Conservation (phyloP, 1,139 yeast genomes). For the Kodamaea sp. region DNA sequence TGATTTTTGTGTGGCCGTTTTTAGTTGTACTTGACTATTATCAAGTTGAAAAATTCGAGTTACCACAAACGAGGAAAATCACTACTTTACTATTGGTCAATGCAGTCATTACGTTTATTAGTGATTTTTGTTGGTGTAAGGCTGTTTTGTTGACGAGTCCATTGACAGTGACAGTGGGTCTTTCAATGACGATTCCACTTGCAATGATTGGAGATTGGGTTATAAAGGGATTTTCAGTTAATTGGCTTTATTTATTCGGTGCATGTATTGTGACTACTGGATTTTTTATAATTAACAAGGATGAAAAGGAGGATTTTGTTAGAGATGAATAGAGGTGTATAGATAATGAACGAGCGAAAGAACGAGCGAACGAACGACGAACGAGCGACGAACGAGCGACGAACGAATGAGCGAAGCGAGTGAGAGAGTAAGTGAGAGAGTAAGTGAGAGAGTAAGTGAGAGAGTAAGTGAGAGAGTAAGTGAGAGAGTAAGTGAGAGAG, state of each 20-base stretch:
- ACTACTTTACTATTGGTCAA: constrained; percentile 57
- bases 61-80: constrained; percentile 57
- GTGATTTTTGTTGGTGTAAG: constrained; percentile 94
- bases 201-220: constrained; percentile 91
- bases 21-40: constrained; percentile 58
- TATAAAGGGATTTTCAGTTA: constrained; percentile 60
- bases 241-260: constrained; percentile 66
- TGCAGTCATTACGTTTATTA: constrained; percentile 72
- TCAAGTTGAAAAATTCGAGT: constrained; percentile 65
- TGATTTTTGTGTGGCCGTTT: constrained; percentile 80
- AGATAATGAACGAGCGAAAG: too few species aligned
- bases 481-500: too few species aligned
- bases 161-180: constrained; percentile 89
- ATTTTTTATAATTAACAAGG: constrained; percentile 76
- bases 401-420: too few species aligned
- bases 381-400: too few species aligned
- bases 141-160: constrained; percentile 93
- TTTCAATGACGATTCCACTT: constrained; percentile 87
- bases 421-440: too few species aligned
- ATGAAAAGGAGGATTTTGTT: constrained; percentile 59
- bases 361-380: too few species aligned
- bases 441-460: too few species aligned
- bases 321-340: constrained; percentile 11
- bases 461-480: too few species aligned
- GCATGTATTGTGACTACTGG: constrained; percentile 79